Conservation (phyloP, 1,284 basidiomycete species). For the Inonotus obliquus region DNA sequence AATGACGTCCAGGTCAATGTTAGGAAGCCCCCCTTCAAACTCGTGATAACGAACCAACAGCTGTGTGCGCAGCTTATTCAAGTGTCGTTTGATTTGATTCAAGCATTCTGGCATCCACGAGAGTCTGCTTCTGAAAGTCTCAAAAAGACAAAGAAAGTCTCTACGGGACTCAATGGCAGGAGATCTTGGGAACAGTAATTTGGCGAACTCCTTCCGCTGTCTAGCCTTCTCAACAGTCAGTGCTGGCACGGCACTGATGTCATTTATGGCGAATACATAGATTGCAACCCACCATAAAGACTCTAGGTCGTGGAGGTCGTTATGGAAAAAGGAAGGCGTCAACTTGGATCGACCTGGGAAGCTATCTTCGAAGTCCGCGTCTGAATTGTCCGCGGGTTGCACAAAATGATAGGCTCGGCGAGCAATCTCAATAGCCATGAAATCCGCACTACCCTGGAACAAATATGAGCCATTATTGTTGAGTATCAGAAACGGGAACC, state of each 20-base stretch:
- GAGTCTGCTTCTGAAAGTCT: too few relatives aligned
- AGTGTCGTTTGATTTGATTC: too few relatives aligned
- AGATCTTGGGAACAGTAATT: too few relatives aligned
- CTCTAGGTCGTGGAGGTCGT: constrained; percentile 2
- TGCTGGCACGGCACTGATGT: not conserved
- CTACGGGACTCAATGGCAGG: too few relatives aligned
- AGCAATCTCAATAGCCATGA: not conserved
- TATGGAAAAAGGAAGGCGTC: not conserved
- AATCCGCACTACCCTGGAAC: not conserved
- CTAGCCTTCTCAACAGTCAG: not conserved
- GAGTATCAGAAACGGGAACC: not conserved
- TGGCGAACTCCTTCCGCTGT: too few relatives aligned
- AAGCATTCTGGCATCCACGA: too few relatives aligned
- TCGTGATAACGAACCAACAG: too few relatives aligned
- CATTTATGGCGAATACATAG: not conserved
- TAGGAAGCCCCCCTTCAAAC: too few relatives aligned
- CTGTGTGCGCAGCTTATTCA: too few relatives aligned
- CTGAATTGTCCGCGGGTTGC: not conserved
- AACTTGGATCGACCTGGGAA: not conserved
- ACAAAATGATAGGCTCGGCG: not conserved
- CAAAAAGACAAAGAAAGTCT: too few relatives aligned
- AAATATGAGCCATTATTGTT: not conserved
- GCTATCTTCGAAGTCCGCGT: not conserved
- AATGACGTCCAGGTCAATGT: too few relatives aligned
- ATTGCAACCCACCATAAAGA: constrained; percentile 1